Evolutionary conservation across 1,284 basidiomycete genomes (phyloP).

Genomic region (Austropuccinia psidii): DNA sequence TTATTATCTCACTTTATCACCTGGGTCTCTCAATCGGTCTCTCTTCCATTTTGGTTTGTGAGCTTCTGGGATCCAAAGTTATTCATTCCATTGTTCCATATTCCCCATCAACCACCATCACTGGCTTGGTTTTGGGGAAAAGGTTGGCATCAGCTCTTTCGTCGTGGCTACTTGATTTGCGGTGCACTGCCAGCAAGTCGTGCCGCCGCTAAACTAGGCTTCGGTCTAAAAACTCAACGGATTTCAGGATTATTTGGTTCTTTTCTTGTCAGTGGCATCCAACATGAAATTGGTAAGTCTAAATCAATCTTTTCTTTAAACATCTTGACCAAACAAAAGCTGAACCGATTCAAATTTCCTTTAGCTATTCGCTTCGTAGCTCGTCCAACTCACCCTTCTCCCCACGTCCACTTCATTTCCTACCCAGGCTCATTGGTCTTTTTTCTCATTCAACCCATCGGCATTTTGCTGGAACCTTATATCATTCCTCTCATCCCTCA

Average conservation of each 20-base stretch:
- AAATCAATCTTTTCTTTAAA: not conserved
- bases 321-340: not conserved
- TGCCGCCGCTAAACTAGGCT: not conserved
- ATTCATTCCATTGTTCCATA: slow-evolving; percentile 49
- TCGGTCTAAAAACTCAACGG: not conserved
- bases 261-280: slow-evolving; percentile 17
- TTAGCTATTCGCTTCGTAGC: slow-evolving; percentile 21
- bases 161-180: not conserved
- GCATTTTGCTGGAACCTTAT: slow-evolving; percentile 30
- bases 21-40: not conserved
- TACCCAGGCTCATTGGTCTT: slow-evolving; percentile 22
- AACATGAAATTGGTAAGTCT: slow-evolving; percentile 23
- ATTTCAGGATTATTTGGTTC: slow-evolving; percentile 2
- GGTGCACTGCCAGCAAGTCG: not conserved
- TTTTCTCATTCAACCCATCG: slow-evolving; percentile 30
- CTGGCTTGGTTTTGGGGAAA: slow-evolving; percentile 53
- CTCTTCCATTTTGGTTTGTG: not conserved
- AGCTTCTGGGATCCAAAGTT: not conserved
- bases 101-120: slow-evolving; percentile 52
- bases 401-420: not conserved
- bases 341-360: not conserved
- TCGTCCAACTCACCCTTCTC: not conserved
- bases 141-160: slow-evolving; percentile 51
- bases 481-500: slow-evolving; percentile 21
- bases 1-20: not conserved